Evolutionary conservation across 176 grass and related monocot genomes (phyloP), one percentile per base, ranked within the genome.

Genomic region (Elaeis guineensis): DNA sequence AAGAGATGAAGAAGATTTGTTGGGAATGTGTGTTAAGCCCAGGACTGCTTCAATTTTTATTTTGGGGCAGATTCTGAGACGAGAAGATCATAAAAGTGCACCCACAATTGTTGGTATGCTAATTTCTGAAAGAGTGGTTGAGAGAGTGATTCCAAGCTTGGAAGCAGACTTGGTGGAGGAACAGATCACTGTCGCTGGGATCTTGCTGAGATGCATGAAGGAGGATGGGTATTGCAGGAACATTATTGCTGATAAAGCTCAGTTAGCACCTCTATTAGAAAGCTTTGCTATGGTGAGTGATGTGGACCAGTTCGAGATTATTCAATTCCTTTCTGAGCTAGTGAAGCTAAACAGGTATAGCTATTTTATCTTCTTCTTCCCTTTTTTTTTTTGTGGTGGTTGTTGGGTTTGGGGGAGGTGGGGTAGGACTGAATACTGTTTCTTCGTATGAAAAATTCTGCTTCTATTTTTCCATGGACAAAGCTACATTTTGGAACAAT

Each of bases 11-110:
- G 73, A 77, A n/a, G 69, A 74, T 23, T 29, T 60, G 29, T 8
- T 80, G 1, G 73, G 80, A 53, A 78, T 89, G 86, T 78, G 80
- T 71, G 26, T 89, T 16, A 77, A 70, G 3, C 80, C 86, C 19
- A 89, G 71, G 74, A 64, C 86, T 26, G 77, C 86, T 15, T 80
- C 86, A 4, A 52, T 89, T 25, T 26, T 89, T 57, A 73, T 89
- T 28, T 29, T 89, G 18, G 69, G 73, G 69, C 69, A 84, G 62
- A 60, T 89, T 20, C 28, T 89, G 20, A 2, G 30, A 44, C 35
- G 8, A 2, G 80, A 77, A 29, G 80, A 5, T 17, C 63, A 56
- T 39, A 3, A 17, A 17, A 66, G 65, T 51, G 65, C 61, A 44
- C 24, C 60, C 17, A 73, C 73, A 54, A 63, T 78, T 4, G 61